Evolutionary conservation across 345 rosid species (phyloP).

Genomic region (Lepidium africanum): DNA sequence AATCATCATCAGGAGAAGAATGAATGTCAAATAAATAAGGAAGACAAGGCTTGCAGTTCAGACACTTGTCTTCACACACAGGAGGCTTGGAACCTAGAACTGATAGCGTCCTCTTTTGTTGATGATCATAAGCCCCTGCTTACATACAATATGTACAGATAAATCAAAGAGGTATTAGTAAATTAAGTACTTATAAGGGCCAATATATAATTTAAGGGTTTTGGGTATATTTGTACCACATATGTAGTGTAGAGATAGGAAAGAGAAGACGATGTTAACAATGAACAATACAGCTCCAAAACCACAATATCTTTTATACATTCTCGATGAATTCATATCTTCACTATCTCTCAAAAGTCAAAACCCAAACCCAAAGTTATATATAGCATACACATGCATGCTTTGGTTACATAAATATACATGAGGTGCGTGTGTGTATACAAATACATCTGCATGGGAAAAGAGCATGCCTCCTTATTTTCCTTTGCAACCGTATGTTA

Average conservation of each 20-base stretch:
- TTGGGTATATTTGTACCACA: constrained; percentile 6
- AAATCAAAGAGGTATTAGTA: neutral
- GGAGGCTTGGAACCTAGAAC: constrained; percentile 80
- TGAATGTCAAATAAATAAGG: constrained; percentile 48
- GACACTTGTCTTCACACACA: constrained; percentile 52
- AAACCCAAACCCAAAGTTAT: neutral
- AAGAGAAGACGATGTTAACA: constrained; percentile 3
- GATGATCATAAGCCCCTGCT: constrained; percentile 6
- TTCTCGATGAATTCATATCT: constrained; percentile 12
- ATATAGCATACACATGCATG: neutral
- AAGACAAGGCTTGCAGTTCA: constrained; percentile 58
- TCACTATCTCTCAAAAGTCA: neutral
- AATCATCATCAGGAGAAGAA: constrained; percentile 17
- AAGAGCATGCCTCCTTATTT: constrained; percentile 5
- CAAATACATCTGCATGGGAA: constrained; percentile 5
- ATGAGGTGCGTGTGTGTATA: neutral
- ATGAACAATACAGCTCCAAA: constrained; percentile 13
- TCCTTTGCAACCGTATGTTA: no score
- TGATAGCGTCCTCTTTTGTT: constrained; percentile 17
- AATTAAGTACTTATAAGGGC: neutral
- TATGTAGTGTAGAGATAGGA: neutral
- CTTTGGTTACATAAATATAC: neutral
- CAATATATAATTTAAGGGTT: neutral
- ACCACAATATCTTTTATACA: constrained; percentile 9
- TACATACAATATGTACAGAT: neutral